These are phyloP conservation scores for Epichloe aotearoae DNA, from an alignment of 2,329 filamentous ascomycete genomes.

Conservation along the genomic window DNA sequence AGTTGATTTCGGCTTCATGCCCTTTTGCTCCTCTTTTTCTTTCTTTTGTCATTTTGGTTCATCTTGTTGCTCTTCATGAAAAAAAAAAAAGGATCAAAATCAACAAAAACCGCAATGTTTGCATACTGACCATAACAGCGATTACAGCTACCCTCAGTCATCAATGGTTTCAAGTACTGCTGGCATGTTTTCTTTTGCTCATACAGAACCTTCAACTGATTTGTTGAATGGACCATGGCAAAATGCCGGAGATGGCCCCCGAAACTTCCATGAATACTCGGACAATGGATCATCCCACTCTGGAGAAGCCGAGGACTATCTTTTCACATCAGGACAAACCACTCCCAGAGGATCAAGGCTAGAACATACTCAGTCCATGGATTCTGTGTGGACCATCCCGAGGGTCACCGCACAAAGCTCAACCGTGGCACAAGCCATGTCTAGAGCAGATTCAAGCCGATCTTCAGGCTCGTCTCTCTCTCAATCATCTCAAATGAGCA, in stretches of 20 bases:
- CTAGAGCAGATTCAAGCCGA: slow-evolving; percentile 25
- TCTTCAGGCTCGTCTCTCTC: slow-evolving; percentile 33
- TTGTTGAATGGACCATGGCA: slow-evolving; percentile 43
- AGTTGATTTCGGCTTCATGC: slow-evolving; percentile 37
- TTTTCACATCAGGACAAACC: slow-evolving; percentile 40
- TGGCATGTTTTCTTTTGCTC: slow-evolving; percentile 45
- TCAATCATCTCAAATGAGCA: slow-evolving; percentile 36
- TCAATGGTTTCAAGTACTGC: slow-evolving; percentile 34
- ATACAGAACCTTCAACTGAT: slow-evolving; percentile 45
- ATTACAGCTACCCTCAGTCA: slow-evolving; percentile 42
- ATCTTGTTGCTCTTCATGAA: not conserved
- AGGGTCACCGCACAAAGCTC: slow-evolving; percentile 20
- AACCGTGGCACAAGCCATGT: slow-evolving; percentile 25
- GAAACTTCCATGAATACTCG: slow-evolving; percentile 43
- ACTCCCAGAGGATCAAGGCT: slow-evolving; percentile 35
- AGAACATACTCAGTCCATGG: slow-evolving; percentile 32
- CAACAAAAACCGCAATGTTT: slow-evolving; percentile 24
- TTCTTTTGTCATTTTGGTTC: not conserved
- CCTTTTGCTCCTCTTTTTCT: slow-evolving; percentile 13
- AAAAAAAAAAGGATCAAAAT: too few species aligned
- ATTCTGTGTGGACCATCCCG: slow-evolving; percentile 35
- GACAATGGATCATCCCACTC: slow-evolving; percentile 35
- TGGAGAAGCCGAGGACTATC: slow-evolving; percentile 42
- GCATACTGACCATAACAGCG: slow-evolving; percentile 45
- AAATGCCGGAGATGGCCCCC: slow-evolving; percentile 43